These are phyloP conservation scores for Neurospora sp. DNA, from an alignment of 495 filamentous ascomycete species.

Conservation along the genomic window DNA sequence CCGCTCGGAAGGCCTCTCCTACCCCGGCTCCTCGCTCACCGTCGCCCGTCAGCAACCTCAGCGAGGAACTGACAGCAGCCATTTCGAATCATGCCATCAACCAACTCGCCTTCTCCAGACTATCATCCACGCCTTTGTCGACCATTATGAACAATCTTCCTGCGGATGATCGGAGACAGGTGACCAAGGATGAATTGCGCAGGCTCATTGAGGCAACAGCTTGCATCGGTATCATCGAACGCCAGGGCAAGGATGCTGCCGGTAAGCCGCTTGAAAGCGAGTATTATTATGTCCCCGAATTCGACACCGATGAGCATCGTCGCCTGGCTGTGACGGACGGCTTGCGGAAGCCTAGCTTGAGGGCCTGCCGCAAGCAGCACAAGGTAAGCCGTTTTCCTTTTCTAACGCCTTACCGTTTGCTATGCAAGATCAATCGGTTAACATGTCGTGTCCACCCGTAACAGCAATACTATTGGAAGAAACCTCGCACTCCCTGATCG, in stretches of 20 bases:
- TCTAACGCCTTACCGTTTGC: neutral
- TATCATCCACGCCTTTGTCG: constrained; percentile 86
- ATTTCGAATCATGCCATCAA: constrained; percentile 77
- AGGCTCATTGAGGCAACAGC: constrained; percentile 58
- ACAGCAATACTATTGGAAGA: constrained; percentile 93
- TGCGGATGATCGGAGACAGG: constrained; percentile 45
- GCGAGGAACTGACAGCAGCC: constrained; percentile 24
- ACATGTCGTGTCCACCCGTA: constrained; percentile 9
- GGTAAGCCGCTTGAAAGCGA: constrained; percentile 90
- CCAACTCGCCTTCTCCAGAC: constrained; percentile 89
- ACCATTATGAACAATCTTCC: constrained; percentile 80
- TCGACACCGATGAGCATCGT: constrained; percentile 69
- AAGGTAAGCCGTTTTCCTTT: constrained; percentile 55
- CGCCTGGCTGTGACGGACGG: constrained; percentile 77
- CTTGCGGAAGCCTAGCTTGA: constrained; percentile 74
- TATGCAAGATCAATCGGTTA: constrained; percentile 12
- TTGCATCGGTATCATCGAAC: constrained; percentile 77
- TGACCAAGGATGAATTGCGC: constrained; percentile 53
- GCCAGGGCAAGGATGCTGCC: constrained; percentile 92
- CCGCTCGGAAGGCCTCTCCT: neutral
- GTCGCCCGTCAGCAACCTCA: constrained; percentile 23
- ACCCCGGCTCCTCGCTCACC: constrained; percentile 14
- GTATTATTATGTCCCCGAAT: constrained; percentile 94
- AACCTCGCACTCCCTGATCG: constrained; percentile 48
- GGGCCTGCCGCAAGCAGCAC: constrained; percentile 85